Evolutionary conservation across 495 filamentous ascomycete species (phyloP).

Genomic region (Trichoderma reesei): DNA sequence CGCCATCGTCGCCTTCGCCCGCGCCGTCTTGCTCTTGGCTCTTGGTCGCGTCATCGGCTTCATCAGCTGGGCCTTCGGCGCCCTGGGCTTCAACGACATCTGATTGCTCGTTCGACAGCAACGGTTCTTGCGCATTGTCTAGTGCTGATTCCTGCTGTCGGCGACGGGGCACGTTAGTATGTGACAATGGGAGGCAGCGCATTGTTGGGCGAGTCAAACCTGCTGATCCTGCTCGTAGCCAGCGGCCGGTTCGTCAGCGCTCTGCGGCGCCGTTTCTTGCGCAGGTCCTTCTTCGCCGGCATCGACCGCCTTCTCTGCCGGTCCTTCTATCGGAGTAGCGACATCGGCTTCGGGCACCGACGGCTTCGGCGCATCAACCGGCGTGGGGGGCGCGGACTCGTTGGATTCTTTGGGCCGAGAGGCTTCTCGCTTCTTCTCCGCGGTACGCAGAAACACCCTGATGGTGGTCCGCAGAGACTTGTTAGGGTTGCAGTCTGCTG

Average conservation of each 20-base stretch:
- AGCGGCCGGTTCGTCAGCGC: constrained; percentile 1
- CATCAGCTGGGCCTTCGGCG: neutral
- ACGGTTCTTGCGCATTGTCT: neutral
- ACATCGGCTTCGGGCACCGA: constrained; percentile 19
- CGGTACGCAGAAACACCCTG: constrained; percentile 75
- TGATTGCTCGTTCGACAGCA: neutral
- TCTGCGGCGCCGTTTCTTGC: constrained; percentile 11
- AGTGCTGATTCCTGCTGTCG: neutral
- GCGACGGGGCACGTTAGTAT: neutral
- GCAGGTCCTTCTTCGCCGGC: neutral
- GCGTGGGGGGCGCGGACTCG: constrained; percentile 34
- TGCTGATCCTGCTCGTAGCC: constrained; percentile 8
- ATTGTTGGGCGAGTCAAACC: constrained; percentile 10
- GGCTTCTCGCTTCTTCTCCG: constrained; percentile 70
- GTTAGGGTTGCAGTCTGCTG: constrained; percentile 79
- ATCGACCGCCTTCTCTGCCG: constrained; percentile 7
- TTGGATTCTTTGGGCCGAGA: constrained; percentile 45
- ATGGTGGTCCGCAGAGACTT: constrained; percentile 82
- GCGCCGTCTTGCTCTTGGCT: constrained; percentile 13
- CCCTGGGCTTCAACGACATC: neutral
- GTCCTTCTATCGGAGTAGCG: constrained; percentile 10
- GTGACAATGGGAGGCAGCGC: neutral
- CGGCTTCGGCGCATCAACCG: constrained; percentile 25
- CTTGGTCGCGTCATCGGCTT: neutral
- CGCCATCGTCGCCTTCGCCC: constrained; percentile 20